phyloP scores from a whole-genome alignment of 768 basidiomycete species.

The Lactifluus pinguis region DNA sequence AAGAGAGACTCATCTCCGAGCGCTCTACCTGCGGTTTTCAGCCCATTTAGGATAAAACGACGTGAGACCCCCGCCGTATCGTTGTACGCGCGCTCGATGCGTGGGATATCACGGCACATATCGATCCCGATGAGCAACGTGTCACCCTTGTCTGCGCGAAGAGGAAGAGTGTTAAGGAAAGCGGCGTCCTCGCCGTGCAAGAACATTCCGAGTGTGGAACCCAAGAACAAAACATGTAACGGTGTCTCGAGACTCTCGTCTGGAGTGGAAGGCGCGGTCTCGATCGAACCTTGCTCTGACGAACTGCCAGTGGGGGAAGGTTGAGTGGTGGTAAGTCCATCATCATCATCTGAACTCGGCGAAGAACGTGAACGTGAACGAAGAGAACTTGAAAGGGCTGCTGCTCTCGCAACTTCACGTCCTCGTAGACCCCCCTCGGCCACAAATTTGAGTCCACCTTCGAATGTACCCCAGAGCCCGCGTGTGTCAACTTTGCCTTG shows the following conservation, averaged over 20 bases:
- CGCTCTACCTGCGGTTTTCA: slow-evolving; percentile 57
- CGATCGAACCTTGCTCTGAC: too few relatives aligned
- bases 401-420: slow-evolving; percentile 8
- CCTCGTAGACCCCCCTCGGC: slow-evolving; percentile 49
- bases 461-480: slow-evolving; percentile 88
- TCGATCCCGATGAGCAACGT: slow-evolving; percentile 52
- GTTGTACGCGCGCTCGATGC: slow-evolving; percentile 82
- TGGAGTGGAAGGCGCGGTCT: too few relatives aligned
- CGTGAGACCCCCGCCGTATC: slow-evolving; percentile 65
- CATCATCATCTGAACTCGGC: slow-evolving; percentile 22
- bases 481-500: slow-evolving; percentile 67
- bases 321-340: too few relatives aligned
- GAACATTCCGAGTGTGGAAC: too few relatives aligned
- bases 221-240: too few relatives aligned
- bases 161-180: too few relatives aligned
- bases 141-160: too few relatives aligned
- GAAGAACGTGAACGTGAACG: slow-evolving; percentile 28
- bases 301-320: too few relatives aligned
- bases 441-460: slow-evolving; percentile 78
- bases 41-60: slow-evolving; percentile 81
- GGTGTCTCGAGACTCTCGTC: too few relatives aligned
- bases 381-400: background rate
- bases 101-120: slow-evolving; percentile 58
- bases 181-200: too few relatives aligned
- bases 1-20: slow-evolving; percentile 63